Percentiles rank a stretch among this genome's conserved stretches.
These are phyloP conservation scores for Primulina tabacum DNA, from an alignment of 257 asterid species.

Conservation along the genomic window DNA sequence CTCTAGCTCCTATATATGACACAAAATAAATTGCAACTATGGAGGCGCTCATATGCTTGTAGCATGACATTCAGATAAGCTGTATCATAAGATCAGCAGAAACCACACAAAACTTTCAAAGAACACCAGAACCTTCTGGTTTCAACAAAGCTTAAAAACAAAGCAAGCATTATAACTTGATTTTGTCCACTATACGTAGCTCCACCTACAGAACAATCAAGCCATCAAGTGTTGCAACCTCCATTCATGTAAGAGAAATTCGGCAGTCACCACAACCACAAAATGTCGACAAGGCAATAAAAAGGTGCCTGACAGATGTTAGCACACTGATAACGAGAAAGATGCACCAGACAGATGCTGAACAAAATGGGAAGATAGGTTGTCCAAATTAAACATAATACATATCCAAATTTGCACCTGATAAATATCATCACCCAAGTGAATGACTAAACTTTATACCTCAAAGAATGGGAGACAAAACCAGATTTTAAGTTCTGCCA, in stretches of 20 bases:
- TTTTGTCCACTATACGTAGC: not conserved
- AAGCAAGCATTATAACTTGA: not conserved
- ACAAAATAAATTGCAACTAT: slow-evolving; percentile 16
- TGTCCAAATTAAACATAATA: not conserved
- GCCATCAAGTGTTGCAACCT: not conserved
- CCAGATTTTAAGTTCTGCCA: too few relatives aligned
- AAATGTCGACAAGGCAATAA: not conserved
- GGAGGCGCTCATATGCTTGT: slow-evolving; percentile 11
- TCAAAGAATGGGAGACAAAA: not conserved
- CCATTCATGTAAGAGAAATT: not conserved
- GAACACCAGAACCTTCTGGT: not conserved
- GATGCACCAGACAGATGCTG: not conserved
- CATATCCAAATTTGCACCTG: not conserved
- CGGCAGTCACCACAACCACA: not conserved
- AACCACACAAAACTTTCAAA: slow-evolving; percentile 31
- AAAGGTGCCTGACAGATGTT: not conserved
- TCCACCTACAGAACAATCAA: not conserved
- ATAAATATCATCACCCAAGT: not conserved
- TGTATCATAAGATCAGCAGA: slow-evolving; percentile 58
- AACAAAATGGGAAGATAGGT: not conserved
- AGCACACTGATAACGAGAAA: not conserved
- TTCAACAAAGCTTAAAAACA: not conserved
- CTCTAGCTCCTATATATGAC: not conserved
- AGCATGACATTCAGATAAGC: slow-evolving; percentile 71
- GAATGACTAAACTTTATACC: not conserved